Evolutionary conservation across 2,329 filamentous ascomycete species (phyloP).

Genomic region (Trichoderma pleuroti): DNA sequence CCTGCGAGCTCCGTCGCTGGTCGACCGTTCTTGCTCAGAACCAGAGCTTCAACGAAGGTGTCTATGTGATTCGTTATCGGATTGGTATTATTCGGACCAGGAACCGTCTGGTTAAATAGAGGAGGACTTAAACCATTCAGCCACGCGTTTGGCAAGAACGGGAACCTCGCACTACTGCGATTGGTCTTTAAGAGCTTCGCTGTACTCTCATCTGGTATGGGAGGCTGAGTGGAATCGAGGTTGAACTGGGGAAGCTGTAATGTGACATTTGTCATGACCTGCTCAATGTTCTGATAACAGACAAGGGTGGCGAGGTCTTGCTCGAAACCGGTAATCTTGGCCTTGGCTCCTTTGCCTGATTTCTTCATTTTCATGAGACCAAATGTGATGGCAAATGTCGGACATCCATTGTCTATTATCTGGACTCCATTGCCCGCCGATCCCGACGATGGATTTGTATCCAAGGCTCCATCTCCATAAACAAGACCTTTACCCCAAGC

Average conservation of each 20-base stretch:
- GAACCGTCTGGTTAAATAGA: not conserved
- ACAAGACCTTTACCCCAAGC: not conserved
- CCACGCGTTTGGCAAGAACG: not conserved
- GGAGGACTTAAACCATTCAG: not conserved
- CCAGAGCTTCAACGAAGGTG: not conserved
- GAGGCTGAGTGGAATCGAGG: not conserved
- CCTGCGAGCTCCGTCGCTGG: not conserved
- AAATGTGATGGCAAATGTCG: slow-evolving; percentile 2
- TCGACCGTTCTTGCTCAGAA: not conserved
- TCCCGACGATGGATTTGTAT: not conserved
- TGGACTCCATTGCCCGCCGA: not conserved
- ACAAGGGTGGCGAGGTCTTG: slow-evolving; percentile 9
- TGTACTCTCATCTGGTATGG: not conserved
- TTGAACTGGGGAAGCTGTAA: not conserved
- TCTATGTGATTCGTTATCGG: not conserved
- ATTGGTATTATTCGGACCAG: not conserved
- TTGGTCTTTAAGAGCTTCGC: not conserved
- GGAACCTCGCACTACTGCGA: slow-evolving; percentile 1
- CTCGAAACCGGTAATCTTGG: not conserved
- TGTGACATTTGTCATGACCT: slow-evolving; percentile 3
- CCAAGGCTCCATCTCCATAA: not conserved
- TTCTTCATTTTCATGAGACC: not conserved
- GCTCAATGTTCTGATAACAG: slow-evolving; percentile 12
- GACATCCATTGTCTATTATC: not conserved
- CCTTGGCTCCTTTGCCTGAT: not conserved